Evolutionary conservation across 2,329 filamentous ascomycete species (phyloP).

Genomic region (Penicillium fuscoglaucum): DNA sequence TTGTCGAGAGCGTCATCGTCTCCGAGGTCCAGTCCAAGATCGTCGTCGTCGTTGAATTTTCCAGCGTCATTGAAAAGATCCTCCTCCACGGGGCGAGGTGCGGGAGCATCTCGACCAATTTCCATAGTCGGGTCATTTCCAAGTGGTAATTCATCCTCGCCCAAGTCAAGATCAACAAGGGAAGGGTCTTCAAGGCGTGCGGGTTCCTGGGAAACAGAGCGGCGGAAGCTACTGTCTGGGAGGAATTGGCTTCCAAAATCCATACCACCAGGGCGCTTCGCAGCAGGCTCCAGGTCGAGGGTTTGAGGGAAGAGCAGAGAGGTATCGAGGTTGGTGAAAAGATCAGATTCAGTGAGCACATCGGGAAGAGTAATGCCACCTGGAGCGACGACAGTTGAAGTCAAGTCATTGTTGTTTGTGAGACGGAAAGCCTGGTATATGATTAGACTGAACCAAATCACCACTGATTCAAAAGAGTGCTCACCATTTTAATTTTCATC

Average conservation of each 20-base stretch:
- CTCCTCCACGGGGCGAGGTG: constrained; percentile 60
- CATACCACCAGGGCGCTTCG: constrained; percentile 39
- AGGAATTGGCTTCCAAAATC: constrained; percentile 77
- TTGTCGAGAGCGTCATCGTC: constrained; percentile 47
- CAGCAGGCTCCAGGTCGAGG: constrained; percentile 47
- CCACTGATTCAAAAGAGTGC: constrained; percentile 20
- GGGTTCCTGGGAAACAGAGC: constrained; percentile 51
- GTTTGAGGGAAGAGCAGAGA: constrained; percentile 78
- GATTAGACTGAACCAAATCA: constrained; percentile 6
- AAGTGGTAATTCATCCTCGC: constrained; percentile 65
- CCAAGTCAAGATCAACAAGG: constrained; percentile 71
- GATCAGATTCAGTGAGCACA: constrained; percentile 87
- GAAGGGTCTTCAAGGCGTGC: constrained; percentile 65
- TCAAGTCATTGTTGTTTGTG: constrained; percentile 90
- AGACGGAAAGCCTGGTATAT: constrained; percentile 80
- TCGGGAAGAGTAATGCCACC: constrained; percentile 88
- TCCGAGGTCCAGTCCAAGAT: constrained; percentile 49
- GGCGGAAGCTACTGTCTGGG: constrained; percentile 60
- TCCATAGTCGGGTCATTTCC: constrained; percentile 71
- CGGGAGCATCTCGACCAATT: constrained; percentile 81
- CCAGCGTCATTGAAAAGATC: constrained; percentile 62
- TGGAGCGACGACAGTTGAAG: constrained; percentile 75
- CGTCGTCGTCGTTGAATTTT: constrained; percentile 60
- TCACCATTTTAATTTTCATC: constrained; percentile 97
- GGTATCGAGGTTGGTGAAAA: constrained; percentile 80